These are phyloP conservation scores for Aspergillus niger DNA, from an alignment of 2,329 filamentous ascomycete genomes.

Conservation along the genomic window DNA sequence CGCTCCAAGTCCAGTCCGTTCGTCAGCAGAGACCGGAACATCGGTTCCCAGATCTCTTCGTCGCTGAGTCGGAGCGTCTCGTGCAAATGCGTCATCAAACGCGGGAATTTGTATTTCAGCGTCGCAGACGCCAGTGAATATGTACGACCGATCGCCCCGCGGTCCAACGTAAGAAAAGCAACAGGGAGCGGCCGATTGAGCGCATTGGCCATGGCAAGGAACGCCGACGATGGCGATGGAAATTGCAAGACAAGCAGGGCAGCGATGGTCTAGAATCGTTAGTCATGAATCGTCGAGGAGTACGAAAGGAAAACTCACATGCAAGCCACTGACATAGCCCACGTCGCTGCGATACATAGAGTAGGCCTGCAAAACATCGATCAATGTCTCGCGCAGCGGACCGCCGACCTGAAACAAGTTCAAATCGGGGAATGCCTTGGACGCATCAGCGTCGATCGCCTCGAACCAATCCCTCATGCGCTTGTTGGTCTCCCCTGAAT, in stretches of 20 bases:
- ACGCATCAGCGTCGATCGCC: constrained; percentile 56
- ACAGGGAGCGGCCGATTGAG: constrained; percentile 63
- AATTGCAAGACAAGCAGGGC: constrained; percentile 62
- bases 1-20: constrained; percentile 56
- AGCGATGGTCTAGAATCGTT: constrained; percentile 50
- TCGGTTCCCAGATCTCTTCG: constrained; percentile 54
- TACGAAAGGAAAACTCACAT: constrained; percentile 41
- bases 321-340: constrained; percentile 61
- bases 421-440: constrained; percentile 59
- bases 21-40: constrained; percentile 57
- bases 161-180: constrained; percentile 62
- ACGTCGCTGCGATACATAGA: constrained; percentile 65
- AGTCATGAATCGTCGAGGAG: neutral
- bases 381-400: constrained; percentile 57
- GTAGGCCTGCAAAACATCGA: constrained; percentile 63
- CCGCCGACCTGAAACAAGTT: constrained; percentile 59
- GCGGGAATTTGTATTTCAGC: constrained; percentile 60
- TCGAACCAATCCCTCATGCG: constrained; percentile 55
- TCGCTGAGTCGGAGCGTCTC: constrained; percentile 43
- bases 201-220: constrained; percentile 61
- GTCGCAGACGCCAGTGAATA: constrained; percentile 59
- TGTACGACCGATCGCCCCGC: constrained; percentile 56
- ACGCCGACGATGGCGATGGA: constrained; percentile 54
- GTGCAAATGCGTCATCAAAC: constrained; percentile 55
- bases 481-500: constrained; percentile 46